phyloP scores from a whole-genome alignment of 352 stramenopile species.

The Pythium oligandrum region DNA sequence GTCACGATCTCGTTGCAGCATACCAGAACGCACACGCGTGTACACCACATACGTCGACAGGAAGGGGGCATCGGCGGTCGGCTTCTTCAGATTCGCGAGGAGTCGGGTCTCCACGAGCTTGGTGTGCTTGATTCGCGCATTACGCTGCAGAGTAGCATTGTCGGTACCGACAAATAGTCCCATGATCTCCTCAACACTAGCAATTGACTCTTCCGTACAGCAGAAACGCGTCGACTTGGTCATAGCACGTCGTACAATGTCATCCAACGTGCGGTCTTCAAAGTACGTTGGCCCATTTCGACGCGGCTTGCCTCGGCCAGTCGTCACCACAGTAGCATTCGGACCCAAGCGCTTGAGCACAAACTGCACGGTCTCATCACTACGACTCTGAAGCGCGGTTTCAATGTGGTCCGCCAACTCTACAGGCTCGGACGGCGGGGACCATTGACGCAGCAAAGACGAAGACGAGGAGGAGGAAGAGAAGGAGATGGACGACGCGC shows the following conservation, averaged over 20 bases:
- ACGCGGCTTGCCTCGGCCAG: conserved; percentile 10
- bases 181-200: conserved; percentile 42
- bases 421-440: conserved; percentile 5
- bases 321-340: conserved; percentile 10
- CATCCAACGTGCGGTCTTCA: conserved; percentile 16
- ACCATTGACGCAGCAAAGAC: background rate
- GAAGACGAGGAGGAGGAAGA: no score
- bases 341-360: conserved; percentile 14
- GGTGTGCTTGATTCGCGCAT: conserved; percentile 40
- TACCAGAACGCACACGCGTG: conserved; percentile 9
- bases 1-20: conserved; percentile 24
- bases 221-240: conserved; percentile 26
- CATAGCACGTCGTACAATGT: conserved; percentile 1
- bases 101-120: conserved; percentile 37
- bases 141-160: conserved; percentile 23
- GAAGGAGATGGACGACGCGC: no score
- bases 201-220: conserved; percentile 35
- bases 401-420: conserved; percentile 1
- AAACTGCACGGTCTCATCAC: conserved; percentile 11
- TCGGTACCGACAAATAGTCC: conserved; percentile 37
- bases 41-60: conserved; percentile 40
- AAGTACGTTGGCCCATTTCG: conserved; percentile 15
- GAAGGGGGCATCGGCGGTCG: conserved; percentile 23
- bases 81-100: conserved; percentile 22
- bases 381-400: conserved; percentile 3